A percentile compares a stretch with the other conserved stretches of the same genome.
phyloP scores from a whole-genome alignment of 768 basidiomycete genomes.

The Collybia mongolica region DNA sequence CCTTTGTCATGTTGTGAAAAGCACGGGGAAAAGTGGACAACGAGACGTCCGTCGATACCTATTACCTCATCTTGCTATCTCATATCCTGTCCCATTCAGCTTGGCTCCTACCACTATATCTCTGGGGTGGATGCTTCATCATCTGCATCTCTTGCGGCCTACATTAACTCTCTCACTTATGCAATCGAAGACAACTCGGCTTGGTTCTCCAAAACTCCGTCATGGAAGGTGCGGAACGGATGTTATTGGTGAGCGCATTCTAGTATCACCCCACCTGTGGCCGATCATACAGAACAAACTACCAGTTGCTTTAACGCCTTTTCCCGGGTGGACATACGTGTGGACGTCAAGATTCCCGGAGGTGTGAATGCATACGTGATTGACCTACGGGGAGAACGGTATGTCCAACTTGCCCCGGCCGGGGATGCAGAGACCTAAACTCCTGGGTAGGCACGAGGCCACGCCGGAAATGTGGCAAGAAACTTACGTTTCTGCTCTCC shows the following conservation, averaged over 20 bases:
- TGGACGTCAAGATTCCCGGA: conserved; percentile 98
- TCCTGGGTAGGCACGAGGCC: conserved; percentile 70
- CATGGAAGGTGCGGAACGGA: conserved; percentile 92
- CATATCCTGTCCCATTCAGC: conserved; percentile 37
- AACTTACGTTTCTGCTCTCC: conserved; percentile 90
- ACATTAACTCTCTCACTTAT: conserved; percentile 98
- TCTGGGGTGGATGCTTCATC: conserved; percentile 99
- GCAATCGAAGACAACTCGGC: conserved; percentile 86
- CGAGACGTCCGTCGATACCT: conserved; percentile 71
- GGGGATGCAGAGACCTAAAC: background rate
- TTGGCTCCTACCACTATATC: conserved; percentile 95
- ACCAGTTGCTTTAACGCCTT: conserved; percentile 97
- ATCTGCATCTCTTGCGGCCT: conserved; percentile 95
- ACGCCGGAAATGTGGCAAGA: conserved; percentile 96
- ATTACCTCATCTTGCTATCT: background rate
- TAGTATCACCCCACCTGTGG: background rate
- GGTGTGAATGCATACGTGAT: conserved; percentile 94
- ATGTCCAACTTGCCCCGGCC: conserved; percentile 20
- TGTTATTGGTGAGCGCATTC: conserved; percentile 75
- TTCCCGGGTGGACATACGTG: conserved; percentile 92
- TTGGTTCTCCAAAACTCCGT: conserved; percentile 85
- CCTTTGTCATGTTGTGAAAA: conserved; percentile 94
- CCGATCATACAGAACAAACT: background rate
- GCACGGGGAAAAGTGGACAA: conserved; percentile 75
- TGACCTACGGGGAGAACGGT: conserved; percentile 94